phyloP scores from a whole-genome alignment of 176 grass and related monocot species.

The Musa beccarii region DNA sequence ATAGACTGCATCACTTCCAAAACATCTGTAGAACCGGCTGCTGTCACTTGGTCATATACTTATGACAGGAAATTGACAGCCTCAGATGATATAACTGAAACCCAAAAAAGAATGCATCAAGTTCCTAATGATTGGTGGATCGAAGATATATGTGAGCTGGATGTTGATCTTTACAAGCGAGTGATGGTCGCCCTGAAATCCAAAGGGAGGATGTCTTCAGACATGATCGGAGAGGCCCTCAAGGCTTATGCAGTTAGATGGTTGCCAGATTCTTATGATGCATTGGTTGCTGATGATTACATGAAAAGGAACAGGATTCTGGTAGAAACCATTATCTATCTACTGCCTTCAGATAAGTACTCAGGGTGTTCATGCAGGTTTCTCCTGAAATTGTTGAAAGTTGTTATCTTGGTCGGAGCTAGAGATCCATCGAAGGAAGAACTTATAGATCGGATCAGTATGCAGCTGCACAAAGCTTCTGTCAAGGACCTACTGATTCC shows the following conservation, averaged over 20 bases:
- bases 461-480: conserved; percentile 76
- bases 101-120: conserved; percentile 24
- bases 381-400: conserved; percentile 88
- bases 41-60: conserved; percentile 86
- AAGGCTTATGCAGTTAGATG: conserved; percentile 82
- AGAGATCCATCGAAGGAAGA: conserved; percentile 69
- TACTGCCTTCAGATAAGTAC: conserved; percentile 82
- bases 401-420: conserved; percentile 68
- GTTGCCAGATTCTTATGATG: conserved; percentile 81
- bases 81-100: conserved; percentile 53
- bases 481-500: conserved; percentile 83
- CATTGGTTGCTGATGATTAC: conserved; percentile 76
- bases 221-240: conserved; percentile 79
- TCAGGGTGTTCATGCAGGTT: conserved; percentile 91
- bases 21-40: conserved; percentile 70
- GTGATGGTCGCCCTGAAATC: conserved; percentile 89
- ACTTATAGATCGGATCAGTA: conserved; percentile 56
- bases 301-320: conserved; percentile 69
- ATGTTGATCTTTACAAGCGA: conserved; percentile 94
- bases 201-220: conserved; percentile 83
- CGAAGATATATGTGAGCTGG: conserved; percentile 84
- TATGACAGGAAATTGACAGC: conserved; percentile 48
- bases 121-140: conserved; percentile 92
- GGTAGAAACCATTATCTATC: conserved; percentile 82
- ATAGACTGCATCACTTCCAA: conserved; percentile 86